Evolutionary conservation across 495 filamentous ascomycete species (phyloP), one percentile per base, ranked within the genome.

Genomic region (Aspergillus homomorphus): DNA sequence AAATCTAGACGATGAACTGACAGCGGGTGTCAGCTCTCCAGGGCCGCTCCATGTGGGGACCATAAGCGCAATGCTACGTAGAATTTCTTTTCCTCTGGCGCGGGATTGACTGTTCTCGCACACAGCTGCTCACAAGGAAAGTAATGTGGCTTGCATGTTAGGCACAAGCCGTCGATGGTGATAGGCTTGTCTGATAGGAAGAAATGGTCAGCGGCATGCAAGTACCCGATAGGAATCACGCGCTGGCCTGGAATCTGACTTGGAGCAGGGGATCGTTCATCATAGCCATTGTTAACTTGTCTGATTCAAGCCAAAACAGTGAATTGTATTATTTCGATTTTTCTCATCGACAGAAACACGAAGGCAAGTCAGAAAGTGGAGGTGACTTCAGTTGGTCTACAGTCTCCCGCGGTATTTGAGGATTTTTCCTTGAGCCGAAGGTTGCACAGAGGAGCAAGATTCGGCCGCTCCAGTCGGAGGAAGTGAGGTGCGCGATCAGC

Each of bases 221-320:
- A 43, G 61, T 54, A 62, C 45, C 66, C 66, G 66, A 44, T 41
- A 9, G 20, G 50, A 56, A 66, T 66, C 63, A 66, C 63, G 61
- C 61, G 58, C 56, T 50, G 42, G 33, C 20, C 61, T 56, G 46
- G 58, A 55, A 62, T 53, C 51, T 58, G 53, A 23, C 45, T 33
- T 33, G 48, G 54, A 53, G n/a, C 45, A 38, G 54, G 23, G 45
- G 21, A 26, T 24, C 42, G 33, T 28, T 49, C 16, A 49, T 51
- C 43, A 53, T 38, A 53, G 42, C n/a, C 19, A 50, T 51, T 57
- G 59, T 53, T 24, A 38, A 45, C 23, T 26, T 46, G 48, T 1
- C 48, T 28, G 48, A 51, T 23, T 51, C 24, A n/a, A 51, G 48
- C 23, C 24, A 5, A 38, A 26, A 24, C 38, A 19, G 42, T 26